A percentile compares a stretch with the other conserved stretches of the same genome.
Conservation (phyloP, 257 asterid species). For the Petunia axillaris region DNA sequence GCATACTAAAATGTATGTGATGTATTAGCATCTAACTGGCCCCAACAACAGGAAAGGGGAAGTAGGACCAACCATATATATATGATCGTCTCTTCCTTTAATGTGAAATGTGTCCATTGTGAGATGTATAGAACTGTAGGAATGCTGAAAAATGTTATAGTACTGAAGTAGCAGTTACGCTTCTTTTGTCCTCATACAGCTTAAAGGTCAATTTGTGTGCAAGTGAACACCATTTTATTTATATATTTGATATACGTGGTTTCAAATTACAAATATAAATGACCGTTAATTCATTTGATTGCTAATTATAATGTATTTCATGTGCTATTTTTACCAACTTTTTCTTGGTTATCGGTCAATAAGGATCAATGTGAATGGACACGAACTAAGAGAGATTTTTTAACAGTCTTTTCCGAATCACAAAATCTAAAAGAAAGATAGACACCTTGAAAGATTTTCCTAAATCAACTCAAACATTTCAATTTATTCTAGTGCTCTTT, state of each 20-base stretch:
- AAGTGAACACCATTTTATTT: background rate
- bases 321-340: background rate
- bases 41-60: slow-evolving; percentile 12
- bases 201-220: background rate
- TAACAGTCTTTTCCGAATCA: background rate
- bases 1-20: background rate
- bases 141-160: background rate
- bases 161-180: background rate
- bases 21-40: background rate
- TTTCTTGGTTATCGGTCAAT: background rate
- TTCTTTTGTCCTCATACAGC: background rate
- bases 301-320: background rate
- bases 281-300: background rate
- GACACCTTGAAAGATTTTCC: background rate
- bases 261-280: background rate
- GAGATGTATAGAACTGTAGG: background rate
- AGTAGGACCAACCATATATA: background rate
- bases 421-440: background rate
- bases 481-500: no score
- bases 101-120: background rate
- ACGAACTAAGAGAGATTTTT: background rate
- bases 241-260: slow-evolving; percentile 15
- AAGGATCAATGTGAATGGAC: background rate
- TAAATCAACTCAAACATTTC: background rate
- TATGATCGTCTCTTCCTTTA: background rate